Conservation (phyloP, 768 basidiomycete species). For the Agrocybe chaxingu region DNA sequence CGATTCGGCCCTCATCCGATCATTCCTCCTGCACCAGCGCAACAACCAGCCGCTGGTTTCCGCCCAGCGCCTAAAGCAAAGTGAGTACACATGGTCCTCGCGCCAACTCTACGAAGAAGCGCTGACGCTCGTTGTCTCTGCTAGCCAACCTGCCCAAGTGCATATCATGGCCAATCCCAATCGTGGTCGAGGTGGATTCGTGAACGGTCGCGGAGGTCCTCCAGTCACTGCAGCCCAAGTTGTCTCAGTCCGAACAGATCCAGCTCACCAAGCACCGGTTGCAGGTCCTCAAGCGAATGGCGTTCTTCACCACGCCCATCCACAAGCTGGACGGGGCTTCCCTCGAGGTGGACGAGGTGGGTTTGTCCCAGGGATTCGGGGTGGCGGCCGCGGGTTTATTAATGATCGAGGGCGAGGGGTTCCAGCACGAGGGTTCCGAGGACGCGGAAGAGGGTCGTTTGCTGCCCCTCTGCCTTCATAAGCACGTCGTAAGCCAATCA, state of each 20-base stretch:
- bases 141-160: conserved; percentile 37
- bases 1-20: conserved; percentile 64
- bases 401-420: conserved; percentile 31
- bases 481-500: neutral
- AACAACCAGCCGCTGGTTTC: conserved; percentile 59
- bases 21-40: conserved; percentile 52
- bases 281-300: conserved; percentile 14
- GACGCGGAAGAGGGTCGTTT: conserved; percentile 34
- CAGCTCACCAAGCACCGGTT: conserved; percentile 2
- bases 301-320: conserved; percentile 1
- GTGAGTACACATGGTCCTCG: conserved; percentile 23
- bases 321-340: conserved; percentile 20
- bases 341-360: conserved; percentile 25
- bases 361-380: conserved; percentile 23
- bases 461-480: conserved; percentile 27
- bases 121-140: conserved; percentile 5
- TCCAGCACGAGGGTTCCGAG: conserved; percentile 31
- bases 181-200: conserved; percentile 31
- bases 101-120: neutral
- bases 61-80: conserved; percentile 44
- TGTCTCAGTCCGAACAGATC: neutral
- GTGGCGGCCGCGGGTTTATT: conserved; percentile 27
- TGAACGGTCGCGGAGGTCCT: conserved; percentile 31
- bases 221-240: conserved; percentile 15
- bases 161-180: conserved; percentile 81